Percentiles rank a stretch among this genome's conserved stretches.
Conservation (phyloP, 352 stramenopile genomes). For the Phytophthora foliorum region DNA sequence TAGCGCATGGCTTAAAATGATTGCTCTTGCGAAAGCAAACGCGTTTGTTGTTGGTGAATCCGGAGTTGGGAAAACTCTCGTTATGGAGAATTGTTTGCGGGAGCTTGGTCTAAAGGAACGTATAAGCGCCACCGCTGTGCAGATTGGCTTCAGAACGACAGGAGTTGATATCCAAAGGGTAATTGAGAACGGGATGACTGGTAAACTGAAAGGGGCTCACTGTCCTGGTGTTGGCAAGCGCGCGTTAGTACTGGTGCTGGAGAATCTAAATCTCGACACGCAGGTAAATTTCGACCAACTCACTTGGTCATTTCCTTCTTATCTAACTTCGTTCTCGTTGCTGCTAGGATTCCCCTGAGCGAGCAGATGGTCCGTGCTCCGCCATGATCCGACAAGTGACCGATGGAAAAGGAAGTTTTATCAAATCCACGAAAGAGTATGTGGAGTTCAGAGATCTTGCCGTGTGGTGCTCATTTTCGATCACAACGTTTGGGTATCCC, state of each 20-base stretch:
- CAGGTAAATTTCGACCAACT: conserved; percentile 36
- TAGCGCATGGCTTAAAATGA: conserved; percentile 45
- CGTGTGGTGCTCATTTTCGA: conserved; percentile 59
- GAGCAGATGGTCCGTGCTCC: conserved; percentile 33
- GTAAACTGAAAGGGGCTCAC: conserved; percentile 67
- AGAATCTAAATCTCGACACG: conserved; percentile 70
- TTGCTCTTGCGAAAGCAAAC: conserved; percentile 52
- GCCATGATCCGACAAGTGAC: conserved; percentile 75
- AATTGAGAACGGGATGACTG: conserved; percentile 52
- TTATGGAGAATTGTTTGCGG: conserved; percentile 50
- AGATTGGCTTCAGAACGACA: conserved; percentile 38
- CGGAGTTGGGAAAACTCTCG: conserved; percentile 58
- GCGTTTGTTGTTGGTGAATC: conserved; percentile 62
- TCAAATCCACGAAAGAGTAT: conserved; percentile 62
- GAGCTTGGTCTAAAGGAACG: conserved; percentile 44
- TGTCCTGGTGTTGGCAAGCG: conserved; percentile 61
- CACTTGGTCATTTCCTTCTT: not conserved
- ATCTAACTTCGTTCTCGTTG: conserved; percentile 1
- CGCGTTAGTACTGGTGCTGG: conserved; percentile 53
- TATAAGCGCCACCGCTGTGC: conserved; percentile 44
- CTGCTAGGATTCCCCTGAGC: conserved; percentile 21
- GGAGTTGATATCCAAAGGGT: conserved; percentile 46
- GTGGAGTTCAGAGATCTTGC: conserved; percentile 64
- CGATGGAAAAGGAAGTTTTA: conserved; percentile 64
- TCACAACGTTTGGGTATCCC: conserved; percentile 54